A percentile compares a stretch with the other conserved stretches of the same genome.
phyloP scores from a whole-genome alignment of 768 basidiomycete species.

The Tricholomella constricta region DNA sequence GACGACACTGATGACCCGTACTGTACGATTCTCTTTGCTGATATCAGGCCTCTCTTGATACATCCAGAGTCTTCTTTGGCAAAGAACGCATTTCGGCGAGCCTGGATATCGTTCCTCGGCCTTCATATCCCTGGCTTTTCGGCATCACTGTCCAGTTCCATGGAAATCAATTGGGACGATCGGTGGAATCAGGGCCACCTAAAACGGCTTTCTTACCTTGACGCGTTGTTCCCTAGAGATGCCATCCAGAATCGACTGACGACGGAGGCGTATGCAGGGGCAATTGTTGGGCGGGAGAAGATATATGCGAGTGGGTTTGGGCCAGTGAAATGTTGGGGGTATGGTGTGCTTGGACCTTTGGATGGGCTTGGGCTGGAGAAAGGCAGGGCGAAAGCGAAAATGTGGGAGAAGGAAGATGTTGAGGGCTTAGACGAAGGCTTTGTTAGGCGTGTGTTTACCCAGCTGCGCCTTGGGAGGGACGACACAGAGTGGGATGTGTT shows the following conservation, averaged over 20 bases:
- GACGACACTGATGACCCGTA: slow-evolving; percentile 69
- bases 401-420: slow-evolving; percentile 52
- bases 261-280: slow-evolving; percentile 66
- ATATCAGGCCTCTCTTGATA: slow-evolving; percentile 63
- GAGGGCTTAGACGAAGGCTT: slow-evolving; percentile 49
- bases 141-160: slow-evolving; percentile 33
- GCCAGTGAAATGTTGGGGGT: slow-evolving; percentile 68
- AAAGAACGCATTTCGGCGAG: slow-evolving; percentile 60
- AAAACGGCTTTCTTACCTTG: slow-evolving; percentile 43
- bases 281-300: slow-evolving; percentile 65
- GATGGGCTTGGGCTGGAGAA: slow-evolving; percentile 38
- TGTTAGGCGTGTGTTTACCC: slow-evolving; percentile 59
- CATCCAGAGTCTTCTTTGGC: slow-evolving; percentile 43
- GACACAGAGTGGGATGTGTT: slow-evolving; percentile 69
- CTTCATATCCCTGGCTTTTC: slow-evolving; percentile 71
- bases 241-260: slow-evolving; percentile 33
- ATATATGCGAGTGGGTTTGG: slow-evolving; percentile 64
- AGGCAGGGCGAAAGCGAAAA: slow-evolving; percentile 27
- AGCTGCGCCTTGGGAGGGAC: slow-evolving; percentile 48
- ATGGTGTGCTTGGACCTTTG: slow-evolving; percentile 53
- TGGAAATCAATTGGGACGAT: slow-evolving; percentile 58
- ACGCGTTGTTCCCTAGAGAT: slow-evolving; percentile 53
- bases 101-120: slow-evolving; percentile 73
- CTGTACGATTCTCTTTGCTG: slow-evolving; percentile 69
- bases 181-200: slow-evolving; percentile 62